Evolutionary conservation across 169 alveolate species (phyloP).

Genomic region (Plasmodium coatneyi): DNA sequence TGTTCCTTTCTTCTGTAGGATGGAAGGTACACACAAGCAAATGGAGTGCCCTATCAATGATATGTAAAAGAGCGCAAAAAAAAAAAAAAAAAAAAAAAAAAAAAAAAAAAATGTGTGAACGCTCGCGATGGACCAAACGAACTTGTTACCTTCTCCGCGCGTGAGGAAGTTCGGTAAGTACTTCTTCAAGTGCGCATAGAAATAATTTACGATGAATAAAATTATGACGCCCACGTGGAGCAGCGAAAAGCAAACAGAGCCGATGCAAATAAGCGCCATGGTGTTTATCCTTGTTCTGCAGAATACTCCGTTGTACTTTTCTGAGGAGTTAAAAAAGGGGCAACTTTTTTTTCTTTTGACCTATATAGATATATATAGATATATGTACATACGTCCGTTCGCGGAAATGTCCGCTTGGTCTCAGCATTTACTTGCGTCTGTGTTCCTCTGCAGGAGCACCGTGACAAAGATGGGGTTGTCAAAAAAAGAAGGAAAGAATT

Average conservation of each 20-base stretch:
- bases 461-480: background rate
- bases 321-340: background rate
- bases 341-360: background rate
- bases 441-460: background rate
- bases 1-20: constrained; percentile 1
- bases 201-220: constrained; percentile 28
- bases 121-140: background rate
- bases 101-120: background rate
- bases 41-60: background rate
- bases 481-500: background rate
- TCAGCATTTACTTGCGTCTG: background rate
- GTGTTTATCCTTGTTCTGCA: background rate
- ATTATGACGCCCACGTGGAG: constrained; percentile 43
- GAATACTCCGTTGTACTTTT: background rate
- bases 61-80: background rate
- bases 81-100: constrained; percentile 2
- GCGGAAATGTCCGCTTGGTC: background rate
- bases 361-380: no score
- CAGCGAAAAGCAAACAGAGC: constrained; percentile 70
- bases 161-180: constrained; percentile 13
- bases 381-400: background rate
- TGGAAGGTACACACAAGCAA: background rate
- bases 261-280: constrained; percentile 73
- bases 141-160: background rate
- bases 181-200: constrained; percentile 48